phyloP scores from a whole-genome alignment of 257 asterid genomes.

The Petrea volubilis region DNA sequence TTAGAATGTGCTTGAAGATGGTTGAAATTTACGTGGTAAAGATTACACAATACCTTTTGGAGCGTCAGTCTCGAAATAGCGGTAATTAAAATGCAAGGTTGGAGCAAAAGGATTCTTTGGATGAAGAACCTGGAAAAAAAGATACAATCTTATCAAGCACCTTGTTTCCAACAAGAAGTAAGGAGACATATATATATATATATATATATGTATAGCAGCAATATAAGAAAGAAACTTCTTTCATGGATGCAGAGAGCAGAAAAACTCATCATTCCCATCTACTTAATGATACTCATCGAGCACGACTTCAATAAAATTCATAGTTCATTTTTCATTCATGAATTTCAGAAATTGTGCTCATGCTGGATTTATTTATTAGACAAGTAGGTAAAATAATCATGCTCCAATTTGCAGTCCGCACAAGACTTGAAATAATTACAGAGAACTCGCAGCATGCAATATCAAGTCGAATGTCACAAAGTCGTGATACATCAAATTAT shows the following conservation, averaged over 20 bases:
- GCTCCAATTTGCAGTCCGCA: background rate
- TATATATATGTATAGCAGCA: too few species aligned
- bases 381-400: background rate
- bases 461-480: background rate
- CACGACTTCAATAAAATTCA: background rate
- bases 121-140: slow-evolving; percentile 71
- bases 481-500: slow-evolving; percentile 7
- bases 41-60: slow-evolving; percentile 60
- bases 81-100: slow-evolving; percentile 91
- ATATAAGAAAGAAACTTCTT: background rate
- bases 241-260: background rate
- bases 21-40: slow-evolving; percentile 3
- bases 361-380: background rate
- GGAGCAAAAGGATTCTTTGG: slow-evolving; percentile 99
- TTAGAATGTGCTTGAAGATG: slow-evolving; percentile 7
- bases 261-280: background rate
- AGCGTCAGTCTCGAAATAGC: slow-evolving; percentile 95
- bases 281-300: background rate
- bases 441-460: background rate
- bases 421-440: background rate
- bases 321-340: background rate
- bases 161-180: background rate
- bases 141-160: slow-evolving; percentile 4
- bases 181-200: background rate
- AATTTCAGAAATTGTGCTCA: background rate